Base-by-base conservation (phyloP, 495 filamentous ascomycete genomes). In the Polyplosphaeria fusca region DNA sequence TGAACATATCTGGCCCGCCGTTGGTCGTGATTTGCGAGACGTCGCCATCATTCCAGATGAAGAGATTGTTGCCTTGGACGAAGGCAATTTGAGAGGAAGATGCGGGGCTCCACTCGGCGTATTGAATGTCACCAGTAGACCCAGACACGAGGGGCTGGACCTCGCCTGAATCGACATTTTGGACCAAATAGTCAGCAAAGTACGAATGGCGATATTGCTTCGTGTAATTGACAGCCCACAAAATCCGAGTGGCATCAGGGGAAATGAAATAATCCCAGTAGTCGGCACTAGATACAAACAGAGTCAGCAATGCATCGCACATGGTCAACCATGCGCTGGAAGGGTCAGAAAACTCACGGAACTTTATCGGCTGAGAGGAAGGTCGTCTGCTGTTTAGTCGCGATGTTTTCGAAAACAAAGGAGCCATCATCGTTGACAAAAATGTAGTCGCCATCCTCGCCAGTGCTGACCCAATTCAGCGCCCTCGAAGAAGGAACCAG, bases 161-260 rank as follows among this genome's bases (percentile, higher is more conserved):
- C 26, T 69, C 62, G 18, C 76, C 77, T 0, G 73, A 72, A 9
- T 66, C 72, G 9, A 78, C 69, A 47, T 81, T 77, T 23, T 76
- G 73, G 5, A 83, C 61, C 1, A 76, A 71, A 63, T 82, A 82
- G 63, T 80, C 72, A n/a, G 79, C 76, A 46, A 79, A 79, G 57
- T 76, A 82, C 23, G 79, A 80, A 66, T 82, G 66, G 4, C 81
- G 74, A 55, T 83, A 82, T 60, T 77, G 73, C 60, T 81, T 80
- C 4, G 76, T 82, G 53, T 76, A 73, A 57, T 82, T 66, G 20
- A 63, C 49, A 16, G 63, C 47, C 59, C 58, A 66, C 5, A 83
- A 64, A 2, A 83, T 72, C 53, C 76, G 70, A n/a, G 70, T 69
- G 2, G 68, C 63, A 49, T 78, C 75, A 0, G 74, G 71, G 46